A percentile compares a stretch with the other conserved stretches of the same genome.
phyloP scores from a whole-genome alignment of 2,329 filamentous ascomycete genomes.

The Davidsoniella virescens region DNA sequence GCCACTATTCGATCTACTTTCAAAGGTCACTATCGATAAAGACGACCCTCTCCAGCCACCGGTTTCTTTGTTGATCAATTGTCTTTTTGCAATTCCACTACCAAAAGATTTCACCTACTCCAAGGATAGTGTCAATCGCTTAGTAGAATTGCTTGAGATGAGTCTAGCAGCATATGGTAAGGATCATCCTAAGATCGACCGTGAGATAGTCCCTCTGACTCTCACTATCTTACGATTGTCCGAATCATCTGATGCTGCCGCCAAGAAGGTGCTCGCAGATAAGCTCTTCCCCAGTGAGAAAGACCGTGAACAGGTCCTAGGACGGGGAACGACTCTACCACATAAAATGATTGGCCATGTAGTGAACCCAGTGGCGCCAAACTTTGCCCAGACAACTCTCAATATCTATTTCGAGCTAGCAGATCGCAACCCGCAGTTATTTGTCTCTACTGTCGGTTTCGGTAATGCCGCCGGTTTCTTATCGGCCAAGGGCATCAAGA shows the following conservation, averaged over 20 bases:
- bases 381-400: slow-evolving; percentile 58
- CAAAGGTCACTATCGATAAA: slow-evolving; percentile 10
- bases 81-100: slow-evolving; percentile 14
- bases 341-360: slow-evolving; percentile 64
- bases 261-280: slow-evolving; percentile 43
- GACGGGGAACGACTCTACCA: slow-evolving; percentile 56
- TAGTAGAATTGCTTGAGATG: slow-evolving; percentile 5
- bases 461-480: slow-evolving; percentile 86
- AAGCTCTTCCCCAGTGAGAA: slow-evolving; percentile 59
- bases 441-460: slow-evolving; percentile 86
- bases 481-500: slow-evolving; percentile 31
- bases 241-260: slow-evolving; percentile 10
- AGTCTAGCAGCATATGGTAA: slow-evolving; percentile 7
- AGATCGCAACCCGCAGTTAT: slow-evolving; percentile 58
- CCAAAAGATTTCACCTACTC: slow-evolving; percentile 13
- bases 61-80: slow-evolving; percentile 15
- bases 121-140: slow-evolving; percentile 6
- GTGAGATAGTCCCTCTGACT: slow-evolving; percentile 9
- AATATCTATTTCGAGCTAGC: slow-evolving; percentile 77
- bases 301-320: slow-evolving; percentile 64
- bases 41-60: slow-evolving; percentile 14
- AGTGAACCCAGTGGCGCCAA: slow-evolving; percentile 53
- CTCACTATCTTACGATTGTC: slow-evolving; percentile 13
- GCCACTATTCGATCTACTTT: slow-evolving; percentile 14
- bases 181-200: slow-evolving; percentile 10